Evolutionary conservation across 2,329 filamentous ascomycete genomes (phyloP), one percentile per base, ranked within the genome.

Genomic region (Sclerotinia subarctica): DNA sequence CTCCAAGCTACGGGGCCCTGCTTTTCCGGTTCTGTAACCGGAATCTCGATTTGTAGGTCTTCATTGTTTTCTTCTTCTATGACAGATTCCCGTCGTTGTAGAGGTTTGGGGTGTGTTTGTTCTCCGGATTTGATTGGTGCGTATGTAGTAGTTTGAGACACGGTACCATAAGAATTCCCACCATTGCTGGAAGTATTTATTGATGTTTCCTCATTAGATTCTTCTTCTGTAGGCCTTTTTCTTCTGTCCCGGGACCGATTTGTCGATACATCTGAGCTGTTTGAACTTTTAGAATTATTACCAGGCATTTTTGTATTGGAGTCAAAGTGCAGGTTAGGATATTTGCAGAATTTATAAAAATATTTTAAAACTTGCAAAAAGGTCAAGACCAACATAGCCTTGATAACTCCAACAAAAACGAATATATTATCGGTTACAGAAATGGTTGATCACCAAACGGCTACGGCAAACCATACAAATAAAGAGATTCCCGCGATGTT

Each of bases 1-100:
- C 80, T 81, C 92, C 92, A 95, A 69, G 88, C 85, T 29, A 90
- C 85, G 0, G 83, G 69, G 5, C 71, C 69, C 17, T 73, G 68
- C 67, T 75, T 71, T 58, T 74, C 71, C 63, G 72, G 51, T 19
- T 66, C 53, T 24, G 24, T 69, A 54, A 67, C 3, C 6, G 70
- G 70, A 13, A 72, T 64, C 10, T 76, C 72, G 15, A 75, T 70
- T 54, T 75, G 73, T 19, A 76, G 49, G n/a, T 72, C 70, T 49
- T 76, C 73, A 65, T 74, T 74, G 35, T 64, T 64, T 62, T 76
- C 74, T 56, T 74, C 72, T 67, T 72, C 69, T 29, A 74, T 73
- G 46, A 72, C 71, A 0, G 73, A 74, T 24, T 60, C 46, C 13
- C 65, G 56, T 52, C 65, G 56, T 35, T 63, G 46, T 42, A 32